These are phyloP conservation scores for Fragilaria crotonensis DNA, from an alignment of 108 stramenopile genomes.

Conservation along the genomic window DNA sequence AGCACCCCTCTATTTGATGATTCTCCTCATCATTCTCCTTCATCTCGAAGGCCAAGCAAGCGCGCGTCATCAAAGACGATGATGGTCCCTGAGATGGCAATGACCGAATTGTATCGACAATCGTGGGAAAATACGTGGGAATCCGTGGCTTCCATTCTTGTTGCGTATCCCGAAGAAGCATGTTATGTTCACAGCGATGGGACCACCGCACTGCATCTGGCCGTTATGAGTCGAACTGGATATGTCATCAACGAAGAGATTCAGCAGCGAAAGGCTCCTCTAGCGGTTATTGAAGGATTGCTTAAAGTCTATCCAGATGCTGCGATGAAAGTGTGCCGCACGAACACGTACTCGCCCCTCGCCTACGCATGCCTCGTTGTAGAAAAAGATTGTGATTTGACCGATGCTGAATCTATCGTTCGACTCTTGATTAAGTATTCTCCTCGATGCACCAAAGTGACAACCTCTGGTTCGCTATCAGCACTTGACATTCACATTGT, in stretches of 20 bases:
- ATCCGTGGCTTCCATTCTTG: not conserved
- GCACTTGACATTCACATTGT: slow-evolving; percentile 36
- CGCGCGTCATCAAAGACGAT: not conserved
- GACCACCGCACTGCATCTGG: slow-evolving; percentile 35
- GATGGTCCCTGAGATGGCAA: not conserved
- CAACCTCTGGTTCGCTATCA: slow-evolving; percentile 24
- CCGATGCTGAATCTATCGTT: slow-evolving; percentile 14
- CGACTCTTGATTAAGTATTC: slow-evolving; percentile 20
- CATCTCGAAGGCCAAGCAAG: not conserved
- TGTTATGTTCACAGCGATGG: slow-evolving; percentile 25
- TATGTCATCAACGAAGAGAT: slow-evolving; percentile 9
- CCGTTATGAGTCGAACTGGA: slow-evolving; percentile 36
- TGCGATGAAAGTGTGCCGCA: slow-evolving; percentile 14
- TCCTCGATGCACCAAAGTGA: slow-evolving; percentile 15
- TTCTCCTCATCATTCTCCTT: not conserved
- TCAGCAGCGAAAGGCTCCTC: slow-evolving; percentile 10
- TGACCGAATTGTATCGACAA: slow-evolving; percentile 11
- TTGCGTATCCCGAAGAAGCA: slow-evolving; percentile 7
- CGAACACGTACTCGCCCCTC: slow-evolving; percentile 29
- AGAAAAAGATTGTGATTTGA: not conserved
- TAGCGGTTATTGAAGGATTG: slow-evolving; percentile 32
- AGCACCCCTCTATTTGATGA: not conserved
- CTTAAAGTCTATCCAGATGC: slow-evolving; percentile 24
- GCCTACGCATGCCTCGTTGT: slow-evolving; percentile 32
- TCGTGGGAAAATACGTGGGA: slow-evolving; percentile 16